Conservation (phyloP, 345 rosid species). For the Rubroshorea leprosula region DNA sequence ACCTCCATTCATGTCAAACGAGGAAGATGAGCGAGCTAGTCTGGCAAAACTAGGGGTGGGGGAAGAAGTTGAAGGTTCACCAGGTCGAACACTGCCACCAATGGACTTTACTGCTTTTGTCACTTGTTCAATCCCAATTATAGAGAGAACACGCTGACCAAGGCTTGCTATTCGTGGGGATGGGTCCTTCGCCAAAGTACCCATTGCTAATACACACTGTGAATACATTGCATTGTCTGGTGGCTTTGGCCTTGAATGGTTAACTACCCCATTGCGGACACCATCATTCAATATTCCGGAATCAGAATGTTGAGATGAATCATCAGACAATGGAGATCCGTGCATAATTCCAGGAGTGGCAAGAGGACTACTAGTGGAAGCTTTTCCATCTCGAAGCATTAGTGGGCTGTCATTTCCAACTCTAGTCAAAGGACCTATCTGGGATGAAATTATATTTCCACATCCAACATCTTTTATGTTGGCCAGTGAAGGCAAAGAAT, state of each 20-base stretch:
- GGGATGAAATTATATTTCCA: conserved; percentile 73
- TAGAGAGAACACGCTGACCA: conserved; percentile 74
- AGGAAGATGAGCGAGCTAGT: conserved; percentile 87
- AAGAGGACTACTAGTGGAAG: conserved; percentile 81
- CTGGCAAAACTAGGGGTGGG: conserved; percentile 59
- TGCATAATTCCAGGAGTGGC: conserved; percentile 79
- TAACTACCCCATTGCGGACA: conserved; percentile 70
- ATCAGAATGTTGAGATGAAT: conserved; percentile 94
- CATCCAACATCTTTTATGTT: conserved; percentile 61
- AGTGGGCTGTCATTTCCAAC: conserved; percentile 65
- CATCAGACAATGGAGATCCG: conserved; percentile 95
- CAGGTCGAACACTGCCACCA: conserved; percentile 36
- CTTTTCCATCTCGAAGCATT: conserved; percentile 62
- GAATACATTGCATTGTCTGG: conserved; percentile 77
- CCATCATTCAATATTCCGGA: conserved; percentile 71
- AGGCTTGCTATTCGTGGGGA: conserved; percentile 83
- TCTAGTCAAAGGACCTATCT: conserved; percentile 67
- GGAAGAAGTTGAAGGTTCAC: conserved; percentile 49
- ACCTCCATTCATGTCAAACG: conserved; percentile 96
- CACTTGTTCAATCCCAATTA: conserved; percentile 93
- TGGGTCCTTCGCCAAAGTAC: conserved; percentile 89
- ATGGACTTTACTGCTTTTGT: conserved; percentile 53
- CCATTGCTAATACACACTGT: conserved; percentile 75
- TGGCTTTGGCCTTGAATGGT: conserved; percentile 53
- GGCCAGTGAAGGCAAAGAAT: conserved; percentile 79